These are phyloP conservation scores for Dendrocalamus sinicus DNA, from an alignment of 176 grass and related monocot genomes.

Conservation along the genomic window DNA sequence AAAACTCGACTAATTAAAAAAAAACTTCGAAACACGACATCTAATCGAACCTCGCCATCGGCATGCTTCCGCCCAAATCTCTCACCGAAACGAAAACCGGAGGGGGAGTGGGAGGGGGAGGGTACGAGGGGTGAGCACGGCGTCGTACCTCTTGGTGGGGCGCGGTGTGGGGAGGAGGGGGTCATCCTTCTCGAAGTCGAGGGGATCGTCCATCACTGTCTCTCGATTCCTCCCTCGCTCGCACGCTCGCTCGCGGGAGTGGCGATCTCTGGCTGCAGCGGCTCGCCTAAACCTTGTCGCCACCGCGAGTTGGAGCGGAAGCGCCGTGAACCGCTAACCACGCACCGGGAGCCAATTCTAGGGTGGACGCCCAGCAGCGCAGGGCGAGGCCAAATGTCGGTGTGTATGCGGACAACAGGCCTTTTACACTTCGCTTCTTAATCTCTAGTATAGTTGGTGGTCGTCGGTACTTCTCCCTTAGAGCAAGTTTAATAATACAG, in stretches of 20 bases:
- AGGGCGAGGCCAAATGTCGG: too few species aligned
- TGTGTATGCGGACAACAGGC: not conserved
- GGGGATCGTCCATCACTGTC: constrained; percentile 62
- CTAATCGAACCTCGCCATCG: not conserved
- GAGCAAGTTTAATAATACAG: too few species aligned
- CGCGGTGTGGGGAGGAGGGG: constrained; percentile 43
- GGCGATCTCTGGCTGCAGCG: not conserved
- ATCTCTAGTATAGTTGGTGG: too few species aligned
- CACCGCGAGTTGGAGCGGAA: not conserved
- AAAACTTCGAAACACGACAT: not conserved
- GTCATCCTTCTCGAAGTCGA: constrained; percentile 88
- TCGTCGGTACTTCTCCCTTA: too few species aligned
- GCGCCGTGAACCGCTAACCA: not conserved
- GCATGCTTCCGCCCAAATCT: not conserved
- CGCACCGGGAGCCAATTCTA: too few species aligned
- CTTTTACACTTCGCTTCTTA: not conserved
- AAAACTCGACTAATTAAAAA: not conserved
- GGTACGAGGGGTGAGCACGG: not conserved
- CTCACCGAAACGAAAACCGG: not conserved
- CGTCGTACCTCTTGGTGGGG: constrained; percentile 63
- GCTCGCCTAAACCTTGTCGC: not conserved
- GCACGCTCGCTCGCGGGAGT: not conserved
- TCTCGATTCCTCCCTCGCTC: not conserved
- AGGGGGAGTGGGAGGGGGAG: not conserved
- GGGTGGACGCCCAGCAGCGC: too few species aligned